Conservation (phyloP, 345 rosid species). For the Lagerstroemia speciosa region DNA sequence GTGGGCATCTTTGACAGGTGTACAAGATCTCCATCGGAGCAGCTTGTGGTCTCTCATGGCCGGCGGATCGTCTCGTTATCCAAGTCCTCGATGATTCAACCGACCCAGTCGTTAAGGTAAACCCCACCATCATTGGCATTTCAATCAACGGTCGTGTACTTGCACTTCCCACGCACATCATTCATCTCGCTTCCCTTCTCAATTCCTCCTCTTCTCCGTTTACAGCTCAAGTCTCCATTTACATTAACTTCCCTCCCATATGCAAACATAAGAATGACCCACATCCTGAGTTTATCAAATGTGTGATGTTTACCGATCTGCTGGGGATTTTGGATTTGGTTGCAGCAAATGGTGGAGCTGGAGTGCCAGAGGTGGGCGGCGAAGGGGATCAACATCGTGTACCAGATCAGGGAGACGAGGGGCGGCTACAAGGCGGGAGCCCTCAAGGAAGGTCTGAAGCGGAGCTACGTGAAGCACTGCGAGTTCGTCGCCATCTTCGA, state of each 20-base stretch:
- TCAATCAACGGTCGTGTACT: background rate
- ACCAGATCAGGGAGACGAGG: constrained; percentile 89
- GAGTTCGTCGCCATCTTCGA: constrained; percentile 89
- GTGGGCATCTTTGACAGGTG: constrained; percentile 35
- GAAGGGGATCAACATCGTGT: constrained; percentile 80
- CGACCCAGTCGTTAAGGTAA: constrained; percentile 88
- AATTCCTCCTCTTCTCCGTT: too few species aligned
- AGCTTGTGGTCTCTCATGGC: constrained; percentile 94
- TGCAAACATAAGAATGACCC: too few species aligned
- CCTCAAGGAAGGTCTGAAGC: constrained; percentile 81
- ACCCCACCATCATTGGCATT: background rate
- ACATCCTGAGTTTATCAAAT: too few species aligned
- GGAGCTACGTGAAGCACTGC: constrained; percentile 92
- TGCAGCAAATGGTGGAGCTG: constrained; percentile 88
- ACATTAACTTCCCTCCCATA: too few species aligned
- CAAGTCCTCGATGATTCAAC: constrained; percentile 99
- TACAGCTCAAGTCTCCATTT: too few species aligned
- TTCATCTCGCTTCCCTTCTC: too few species aligned
- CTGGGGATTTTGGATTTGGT: background rate
- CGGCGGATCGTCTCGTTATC: constrained; percentile 96
- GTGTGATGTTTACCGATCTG: background rate
- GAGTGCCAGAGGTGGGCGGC: constrained; percentile 99
- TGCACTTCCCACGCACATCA: too few species aligned
- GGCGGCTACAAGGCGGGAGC: constrained; percentile 98
- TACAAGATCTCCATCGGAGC: constrained; percentile 99